These are phyloP conservation scores for Saccharomycopsis sp. DNA, from an alignment of 805 yeast species.

Conservation along the genomic window DNA sequence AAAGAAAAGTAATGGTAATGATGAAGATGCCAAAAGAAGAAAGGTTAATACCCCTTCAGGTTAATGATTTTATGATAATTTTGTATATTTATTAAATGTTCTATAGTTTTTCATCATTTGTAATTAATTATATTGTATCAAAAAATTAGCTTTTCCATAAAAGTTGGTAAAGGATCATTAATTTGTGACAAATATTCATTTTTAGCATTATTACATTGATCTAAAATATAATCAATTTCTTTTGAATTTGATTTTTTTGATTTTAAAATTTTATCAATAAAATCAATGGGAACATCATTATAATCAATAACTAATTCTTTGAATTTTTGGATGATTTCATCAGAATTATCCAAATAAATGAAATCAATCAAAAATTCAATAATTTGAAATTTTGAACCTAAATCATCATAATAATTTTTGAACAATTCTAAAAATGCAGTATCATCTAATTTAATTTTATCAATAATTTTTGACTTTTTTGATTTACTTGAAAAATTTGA, in stretches of 20 bases:
- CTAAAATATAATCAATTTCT: constrained; percentile 12
- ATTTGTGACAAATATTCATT: constrained; percentile 17
- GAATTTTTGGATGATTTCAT: constrained; percentile 47
- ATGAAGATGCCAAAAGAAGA: no score
- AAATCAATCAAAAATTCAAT: constrained; percentile 55
- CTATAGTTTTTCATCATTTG: background rate
- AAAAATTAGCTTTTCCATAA: constrained; percentile 13
- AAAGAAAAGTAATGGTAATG: no score
- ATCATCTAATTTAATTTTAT: constrained; percentile 51
- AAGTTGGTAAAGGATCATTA: constrained; percentile 15
- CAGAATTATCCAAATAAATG: constrained; percentile 34
- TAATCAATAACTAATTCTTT: constrained; percentile 49
- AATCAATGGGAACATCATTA: constrained; percentile 68
- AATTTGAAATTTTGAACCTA: constrained; percentile 40
- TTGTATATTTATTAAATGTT: background rate
- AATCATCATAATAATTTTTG: constrained; percentile 31
- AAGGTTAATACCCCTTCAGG: no score
- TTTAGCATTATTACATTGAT: constrained; percentile 16
- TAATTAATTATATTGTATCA: background rate
- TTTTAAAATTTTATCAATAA: constrained; percentile 54
- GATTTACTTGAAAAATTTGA: constrained; percentile 29
- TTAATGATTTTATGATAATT: background rate
- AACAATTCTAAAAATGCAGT: constrained; percentile 45
- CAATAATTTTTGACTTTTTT: constrained; percentile 32
- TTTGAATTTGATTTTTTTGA: constrained; percentile 22